Base-by-base conservation (phyloP, 208 protist genomes). In the Trypanosomatidae sp. region DNA sequence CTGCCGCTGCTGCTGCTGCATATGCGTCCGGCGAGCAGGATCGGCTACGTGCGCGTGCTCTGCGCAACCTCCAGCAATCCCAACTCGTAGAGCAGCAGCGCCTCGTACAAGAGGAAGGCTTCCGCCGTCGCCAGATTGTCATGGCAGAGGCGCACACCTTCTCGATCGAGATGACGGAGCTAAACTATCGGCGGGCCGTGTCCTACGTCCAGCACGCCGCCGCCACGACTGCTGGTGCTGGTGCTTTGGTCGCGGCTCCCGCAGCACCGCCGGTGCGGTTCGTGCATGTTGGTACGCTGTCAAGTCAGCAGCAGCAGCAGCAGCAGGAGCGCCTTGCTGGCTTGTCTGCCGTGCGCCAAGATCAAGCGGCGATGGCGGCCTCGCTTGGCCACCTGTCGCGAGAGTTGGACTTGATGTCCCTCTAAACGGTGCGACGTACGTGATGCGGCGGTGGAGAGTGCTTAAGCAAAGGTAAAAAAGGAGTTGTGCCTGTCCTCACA, bases 141-240 rank as follows among this genome's bases (percentile, higher is more conserved):
- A 73, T 81, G 80, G 56, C 73, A 53, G 72, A 73, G 56, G 72
- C 74, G 17, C 80, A 85, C 50, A 49, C 10, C 36, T 78, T 79
- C 33, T 50, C 65, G 28, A 60, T 69, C 0, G 60, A 73, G 69
- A 5, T 81, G 69, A 71, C 72, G 36, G 81, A 85, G 66, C 46
- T 82, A 22, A 73, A 85, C 49, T 76, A 76, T 55, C 36, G n/a
- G 9, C 66, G 74, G 6, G 74, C 74, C 4, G 69, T 73, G 39
- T n/a, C n/a, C n/a, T n/a, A n/a, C n/a, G n/a, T n/a, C n/a, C n/a
- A n/a, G n/a, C n/a, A n/a, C n/a, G n/a, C n/a, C n/a, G n/a, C n/a
- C n/a, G n/a, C n/a, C n/a, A n/a, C n/a, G n/a, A n/a, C n/a, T n/a
- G n/a, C n/a, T n/a, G n/a, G n/a, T n/a, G n/a, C n/a, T n/a, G n/a